Conservation (phyloP, 306 rosid genomes). For the Castanea mollissima region DNA sequence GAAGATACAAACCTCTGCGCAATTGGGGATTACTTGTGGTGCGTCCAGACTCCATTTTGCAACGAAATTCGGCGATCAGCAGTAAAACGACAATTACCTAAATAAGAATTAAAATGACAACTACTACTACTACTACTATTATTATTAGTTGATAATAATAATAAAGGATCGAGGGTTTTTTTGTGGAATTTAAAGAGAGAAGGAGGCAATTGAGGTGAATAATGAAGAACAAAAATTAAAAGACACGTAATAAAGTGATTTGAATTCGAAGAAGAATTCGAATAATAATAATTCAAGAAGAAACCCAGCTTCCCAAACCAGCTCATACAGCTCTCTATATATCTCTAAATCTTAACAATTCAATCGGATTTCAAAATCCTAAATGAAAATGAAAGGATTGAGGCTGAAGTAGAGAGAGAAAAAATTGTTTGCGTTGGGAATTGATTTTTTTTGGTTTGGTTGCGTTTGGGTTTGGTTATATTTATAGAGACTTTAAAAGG, state of each 20-base stretch:
- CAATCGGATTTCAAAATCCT: no score
- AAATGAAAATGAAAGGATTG: no score
- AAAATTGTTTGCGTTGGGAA: no score
- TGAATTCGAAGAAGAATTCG: conserved; percentile 42
- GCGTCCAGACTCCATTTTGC: conserved; percentile 64
- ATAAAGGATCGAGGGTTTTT: conserved; percentile 43
- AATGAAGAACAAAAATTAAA: conserved; percentile 78
- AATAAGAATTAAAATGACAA: conserved; percentile 6
- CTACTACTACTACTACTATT: no score
- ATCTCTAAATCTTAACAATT: no score
- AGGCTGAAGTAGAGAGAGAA: no score
- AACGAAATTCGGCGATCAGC: conserved; percentile 22
- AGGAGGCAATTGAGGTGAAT: conserved; percentile 61
- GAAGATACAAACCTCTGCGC: conserved; percentile 64
- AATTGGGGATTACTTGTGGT: conserved; percentile 61
- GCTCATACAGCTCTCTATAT: conserved; percentile 70
- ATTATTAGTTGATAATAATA: not conserved
- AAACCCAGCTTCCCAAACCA: conserved; percentile 87
- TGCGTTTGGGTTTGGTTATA: no score
- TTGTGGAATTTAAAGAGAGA: conserved; percentile 39
- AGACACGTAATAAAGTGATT: conserved; percentile 73
- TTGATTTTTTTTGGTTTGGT: no score
- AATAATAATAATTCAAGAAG: conserved; percentile 42
- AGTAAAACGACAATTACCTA: conserved; percentile 8
- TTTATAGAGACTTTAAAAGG: no score